Evolutionary conservation across 83 land plant genomes (phyloP).

Genomic region (Picea abies): DNA sequence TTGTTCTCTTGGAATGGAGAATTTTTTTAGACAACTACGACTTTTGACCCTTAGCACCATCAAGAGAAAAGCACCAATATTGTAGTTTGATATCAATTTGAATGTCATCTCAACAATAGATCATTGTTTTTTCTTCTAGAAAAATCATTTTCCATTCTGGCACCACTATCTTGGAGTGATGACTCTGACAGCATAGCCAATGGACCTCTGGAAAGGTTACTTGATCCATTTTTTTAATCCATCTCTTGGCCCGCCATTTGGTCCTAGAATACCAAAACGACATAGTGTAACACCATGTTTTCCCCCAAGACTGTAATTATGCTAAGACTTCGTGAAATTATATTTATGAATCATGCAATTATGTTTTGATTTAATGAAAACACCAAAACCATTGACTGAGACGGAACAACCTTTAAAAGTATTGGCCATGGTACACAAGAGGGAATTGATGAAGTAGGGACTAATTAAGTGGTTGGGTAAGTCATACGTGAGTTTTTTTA

Average conservation of each 20-base stretch:
- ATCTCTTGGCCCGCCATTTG: slow-evolving; percentile 91
- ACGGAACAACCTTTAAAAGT: too few species aligned
- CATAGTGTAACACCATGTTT: neutral
- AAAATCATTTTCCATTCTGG: slow-evolving; percentile 28
- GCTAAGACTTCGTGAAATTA: too few species aligned
- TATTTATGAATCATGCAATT: too few species aligned
- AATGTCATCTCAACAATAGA: slow-evolving; percentile 64
- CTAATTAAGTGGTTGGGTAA: too few species aligned
- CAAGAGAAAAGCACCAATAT: slow-evolving; percentile 96
- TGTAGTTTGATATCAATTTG: slow-evolving; percentile 70
- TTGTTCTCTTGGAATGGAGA: slow-evolving; percentile 56
- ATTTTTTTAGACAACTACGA: neutral
- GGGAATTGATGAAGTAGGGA: too few species aligned
- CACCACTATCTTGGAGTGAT: slow-evolving; percentile 38
- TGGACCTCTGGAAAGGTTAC: slow-evolving; percentile 75
- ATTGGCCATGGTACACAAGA: too few species aligned
- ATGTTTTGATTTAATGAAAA: too few species aligned
- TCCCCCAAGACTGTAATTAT: too few species aligned
- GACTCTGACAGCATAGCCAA: slow-evolving; percentile 66
- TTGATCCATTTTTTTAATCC: slow-evolving; percentile 70
- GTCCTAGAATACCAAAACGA: slow-evolving; percentile 90
- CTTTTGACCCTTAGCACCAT: slow-evolving; percentile 62
- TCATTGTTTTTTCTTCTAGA: slow-evolving; percentile 22
- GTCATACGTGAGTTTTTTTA: too few species aligned
- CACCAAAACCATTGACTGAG: too few species aligned